Evolutionary conservation across 345 rosid genomes (phyloP).

Genomic region (Aquilaria sinensis): DNA sequence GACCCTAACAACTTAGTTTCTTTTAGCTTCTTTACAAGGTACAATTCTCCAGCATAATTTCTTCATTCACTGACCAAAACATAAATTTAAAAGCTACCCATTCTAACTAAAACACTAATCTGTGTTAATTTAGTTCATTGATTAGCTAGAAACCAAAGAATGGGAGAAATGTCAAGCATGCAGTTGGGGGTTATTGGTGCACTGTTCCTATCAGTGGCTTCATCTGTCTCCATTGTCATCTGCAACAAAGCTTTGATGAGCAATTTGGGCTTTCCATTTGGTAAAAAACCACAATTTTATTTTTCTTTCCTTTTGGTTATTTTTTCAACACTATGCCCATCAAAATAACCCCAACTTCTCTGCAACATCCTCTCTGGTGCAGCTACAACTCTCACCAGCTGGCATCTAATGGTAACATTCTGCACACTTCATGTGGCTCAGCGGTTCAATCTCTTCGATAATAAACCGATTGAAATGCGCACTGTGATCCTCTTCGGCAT

Average conservation of each 20-base stretch:
- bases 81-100: too few species aligned
- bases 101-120: too few species aligned
- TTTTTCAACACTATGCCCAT: too few species aligned
- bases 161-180: conserved; percentile 87
- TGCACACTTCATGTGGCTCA: conserved; percentile 87
- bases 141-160: conserved; percentile 14
- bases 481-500: conserved; percentile 93
- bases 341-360: too few species aligned
- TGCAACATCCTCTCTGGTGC: conserved; percentile 4
- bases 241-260: conserved; percentile 99
- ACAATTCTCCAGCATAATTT: not conserved
- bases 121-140: not conserved
- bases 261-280: conserved; percentile 98
- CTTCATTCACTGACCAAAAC: too few species aligned
- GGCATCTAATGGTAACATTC: conserved; percentile 96
- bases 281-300: conserved; percentile 23
- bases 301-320: not conserved
- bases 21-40: conserved; percentile 14
- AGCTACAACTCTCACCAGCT: conserved; percentile 96
- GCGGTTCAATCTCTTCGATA: conserved; percentile 73
- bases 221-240: conserved; percentile 98
- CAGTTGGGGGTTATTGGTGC: conserved; percentile 93
- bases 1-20: conserved; percentile 18
- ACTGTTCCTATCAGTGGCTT: conserved; percentile 88
- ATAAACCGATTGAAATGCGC: conserved; percentile 70